Percentiles rank a stretch among this genome's conserved stretches.
Conservation (phyloP, 1,284 basidiomycete genomes). For the Microbotryum lychnidis-dioicae region DNA sequence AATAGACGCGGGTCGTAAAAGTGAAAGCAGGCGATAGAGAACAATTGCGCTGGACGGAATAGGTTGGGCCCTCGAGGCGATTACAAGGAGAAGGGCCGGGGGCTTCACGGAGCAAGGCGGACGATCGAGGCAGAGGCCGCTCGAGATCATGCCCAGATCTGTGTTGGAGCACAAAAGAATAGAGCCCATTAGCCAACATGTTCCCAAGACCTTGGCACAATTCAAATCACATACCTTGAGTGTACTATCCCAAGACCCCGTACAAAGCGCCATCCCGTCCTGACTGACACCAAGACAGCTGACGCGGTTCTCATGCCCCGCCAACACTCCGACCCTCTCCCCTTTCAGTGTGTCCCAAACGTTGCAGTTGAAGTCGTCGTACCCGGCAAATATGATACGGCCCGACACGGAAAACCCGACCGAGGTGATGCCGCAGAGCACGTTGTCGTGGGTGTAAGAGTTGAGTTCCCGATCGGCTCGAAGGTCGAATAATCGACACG, state of each 20-base stretch:
- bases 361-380: conserved; percentile 99
- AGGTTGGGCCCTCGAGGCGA: too few relatives aligned
- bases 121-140: too few relatives aligned
- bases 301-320: conserved; percentile 95
- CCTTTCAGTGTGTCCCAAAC: conserved; percentile 99
- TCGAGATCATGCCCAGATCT: too few relatives aligned
- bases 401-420: conserved; percentile 97
- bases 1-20: too few relatives aligned
- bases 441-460: conserved; percentile 94
- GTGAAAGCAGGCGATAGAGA: too few relatives aligned
- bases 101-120: too few relatives aligned
- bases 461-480: conserved; percentile 95
- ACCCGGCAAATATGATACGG: conserved; percentile 93
- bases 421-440: conserved; percentile 95
- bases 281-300: conserved; percentile 90
- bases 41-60: too few relatives aligned
- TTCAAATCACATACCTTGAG: conserved; percentile 61
- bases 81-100: too few relatives aligned
- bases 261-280: conserved; percentile 96
- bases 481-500: conserved; percentile 95
- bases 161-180: too few relatives aligned
- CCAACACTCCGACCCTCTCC: conserved; percentile 90
- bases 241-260: conserved; percentile 94
- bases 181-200: too few relatives aligned
- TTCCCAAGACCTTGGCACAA: too few relatives aligned